Evolutionary conservation across 164 flowering plant genomes (phyloP).

Genomic region (Akebia trifoliata): DNA sequence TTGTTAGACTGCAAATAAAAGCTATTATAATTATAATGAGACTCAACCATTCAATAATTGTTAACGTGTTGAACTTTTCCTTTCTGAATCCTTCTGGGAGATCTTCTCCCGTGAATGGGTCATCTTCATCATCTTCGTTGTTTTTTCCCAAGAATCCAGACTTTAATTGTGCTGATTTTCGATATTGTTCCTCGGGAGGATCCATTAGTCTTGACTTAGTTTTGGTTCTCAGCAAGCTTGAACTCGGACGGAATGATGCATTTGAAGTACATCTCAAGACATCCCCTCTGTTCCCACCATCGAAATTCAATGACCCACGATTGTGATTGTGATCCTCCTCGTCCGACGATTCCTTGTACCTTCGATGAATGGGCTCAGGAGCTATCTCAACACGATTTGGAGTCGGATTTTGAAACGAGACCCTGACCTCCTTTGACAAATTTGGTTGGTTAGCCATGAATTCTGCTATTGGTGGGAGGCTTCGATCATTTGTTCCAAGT

Average conservation of each 20-base stretch:
- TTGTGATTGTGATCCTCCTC: constrained; percentile 6
- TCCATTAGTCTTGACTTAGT: constrained; percentile 57
- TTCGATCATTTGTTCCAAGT: constrained; percentile 14
- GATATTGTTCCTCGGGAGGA: too few species aligned
- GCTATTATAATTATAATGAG: constrained; percentile 37
- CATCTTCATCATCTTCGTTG: constrained; percentile 40
- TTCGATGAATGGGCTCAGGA: constrained; percentile 17
- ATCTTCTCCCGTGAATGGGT: constrained; percentile 43
- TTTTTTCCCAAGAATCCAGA: constrained; percentile 18
- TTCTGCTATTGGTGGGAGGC: constrained; percentile 9
- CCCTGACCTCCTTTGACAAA: constrained; percentile 26
- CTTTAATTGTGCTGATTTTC: constrained; percentile 22
- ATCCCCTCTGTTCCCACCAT: constrained; percentile 1
- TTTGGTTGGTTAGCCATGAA: background rate
- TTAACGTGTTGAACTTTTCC: constrained; percentile 19
- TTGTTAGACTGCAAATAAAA: constrained; percentile 34
- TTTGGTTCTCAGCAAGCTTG: constrained; percentile 24
- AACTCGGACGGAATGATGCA: constrained; percentile 22
- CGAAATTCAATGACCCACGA: background rate
- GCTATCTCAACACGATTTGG: constrained; percentile 8
- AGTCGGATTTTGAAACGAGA: constrained; percentile 31
- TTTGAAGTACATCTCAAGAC: constrained; percentile 25
- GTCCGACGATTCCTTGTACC: constrained; percentile 12
- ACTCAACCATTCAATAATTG: constrained; percentile 43
- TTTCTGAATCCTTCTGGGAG: constrained; percentile 41